These are phyloP conservation scores for Claviceps cyperi DNA, from an alignment of 2,329 filamentous ascomycete species.

Conservation along the genomic window DNA sequence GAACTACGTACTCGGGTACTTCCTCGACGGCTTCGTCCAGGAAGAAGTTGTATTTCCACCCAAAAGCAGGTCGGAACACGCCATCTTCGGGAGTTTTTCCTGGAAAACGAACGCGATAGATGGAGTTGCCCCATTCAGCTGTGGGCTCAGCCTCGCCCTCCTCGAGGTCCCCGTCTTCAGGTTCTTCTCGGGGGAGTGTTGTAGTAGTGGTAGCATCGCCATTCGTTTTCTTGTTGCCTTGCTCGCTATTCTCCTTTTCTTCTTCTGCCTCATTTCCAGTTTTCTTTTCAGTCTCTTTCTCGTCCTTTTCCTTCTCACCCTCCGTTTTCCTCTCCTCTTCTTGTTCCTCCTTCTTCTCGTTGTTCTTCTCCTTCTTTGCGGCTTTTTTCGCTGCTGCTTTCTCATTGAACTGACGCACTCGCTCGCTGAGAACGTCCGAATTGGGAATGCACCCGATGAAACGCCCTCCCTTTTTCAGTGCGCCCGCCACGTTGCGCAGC, in stretches of 20 bases:
- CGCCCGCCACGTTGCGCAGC: slow-evolving; percentile 81
- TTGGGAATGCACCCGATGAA: slow-evolving; percentile 97
- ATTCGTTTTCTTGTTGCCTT: slow-evolving; percentile 8
- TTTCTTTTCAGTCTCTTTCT: not conserved
- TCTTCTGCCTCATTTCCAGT: not conserved
- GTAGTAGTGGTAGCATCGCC: not conserved
- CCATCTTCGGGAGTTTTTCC: slow-evolving; percentile 72
- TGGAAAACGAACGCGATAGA: slow-evolving; percentile 84
- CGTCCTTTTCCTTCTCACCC: not conserved
- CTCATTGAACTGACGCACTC: slow-evolving; percentile 64
- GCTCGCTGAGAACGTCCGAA: slow-evolving; percentile 72
- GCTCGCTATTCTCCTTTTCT: not conserved
- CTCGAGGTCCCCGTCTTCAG: slow-evolving; percentile 34
- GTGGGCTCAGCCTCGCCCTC: slow-evolving; percentile 48
- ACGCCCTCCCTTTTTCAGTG: slow-evolving; percentile 82
- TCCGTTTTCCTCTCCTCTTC: not conserved
- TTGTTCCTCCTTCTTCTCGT: slow-evolving; percentile 13
- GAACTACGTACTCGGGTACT: slow-evolving; percentile 93
- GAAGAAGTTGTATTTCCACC: slow-evolving; percentile 97
- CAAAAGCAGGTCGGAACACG: slow-evolving; percentile 84
- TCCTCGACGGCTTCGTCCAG: slow-evolving; percentile 92
- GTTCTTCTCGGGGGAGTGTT: slow-evolving; percentile 13
- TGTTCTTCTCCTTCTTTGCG: slow-evolving; percentile 24
- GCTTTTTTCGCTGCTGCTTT: slow-evolving; percentile 25
- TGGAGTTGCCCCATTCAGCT: slow-evolving; percentile 82